Conservation (phyloP, 441 rosid species). For the Gossypium gossypioides region DNA sequence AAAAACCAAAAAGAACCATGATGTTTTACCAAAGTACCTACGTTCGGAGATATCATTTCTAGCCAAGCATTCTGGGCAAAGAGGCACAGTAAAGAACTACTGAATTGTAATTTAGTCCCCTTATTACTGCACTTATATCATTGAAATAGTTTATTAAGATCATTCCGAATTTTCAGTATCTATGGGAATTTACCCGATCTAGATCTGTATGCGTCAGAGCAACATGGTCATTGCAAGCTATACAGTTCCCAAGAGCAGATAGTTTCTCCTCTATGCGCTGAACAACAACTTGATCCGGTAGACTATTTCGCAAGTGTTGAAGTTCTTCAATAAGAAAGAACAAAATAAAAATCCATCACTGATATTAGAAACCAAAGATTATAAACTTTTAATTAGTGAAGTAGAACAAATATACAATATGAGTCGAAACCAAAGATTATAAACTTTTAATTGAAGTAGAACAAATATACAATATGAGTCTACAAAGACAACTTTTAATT, state of each 20-base stretch:
- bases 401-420: too few relatives aligned
- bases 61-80: neutral
- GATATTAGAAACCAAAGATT: neutral
- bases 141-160: too few relatives aligned
- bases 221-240: constrained; percentile 91
- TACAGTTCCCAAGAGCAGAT: constrained; percentile 85
- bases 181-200: constrained; percentile 44
- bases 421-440: neutral
- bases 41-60: neutral
- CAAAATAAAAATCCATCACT: neutral
- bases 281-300: constrained; percentile 81
- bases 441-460: too few relatives aligned
- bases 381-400: too few relatives aligned
- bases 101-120: neutral
- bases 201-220: constrained; percentile 89
- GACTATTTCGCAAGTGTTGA: constrained; percentile 83
- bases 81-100: too few relatives aligned
- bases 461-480: too few relatives aligned
- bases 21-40: neutral
- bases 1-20: neutral
- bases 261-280: constrained; percentile 78
- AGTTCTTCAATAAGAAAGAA: constrained; percentile 43
- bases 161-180: too few relatives aligned
- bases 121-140: too few relatives aligned
- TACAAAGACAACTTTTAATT: too few relatives aligned